These are phyloP conservation scores for Talaromyces sp. DNA, from an alignment of 2,329 filamentous ascomycete genomes.

Conservation along the genomic window DNA sequence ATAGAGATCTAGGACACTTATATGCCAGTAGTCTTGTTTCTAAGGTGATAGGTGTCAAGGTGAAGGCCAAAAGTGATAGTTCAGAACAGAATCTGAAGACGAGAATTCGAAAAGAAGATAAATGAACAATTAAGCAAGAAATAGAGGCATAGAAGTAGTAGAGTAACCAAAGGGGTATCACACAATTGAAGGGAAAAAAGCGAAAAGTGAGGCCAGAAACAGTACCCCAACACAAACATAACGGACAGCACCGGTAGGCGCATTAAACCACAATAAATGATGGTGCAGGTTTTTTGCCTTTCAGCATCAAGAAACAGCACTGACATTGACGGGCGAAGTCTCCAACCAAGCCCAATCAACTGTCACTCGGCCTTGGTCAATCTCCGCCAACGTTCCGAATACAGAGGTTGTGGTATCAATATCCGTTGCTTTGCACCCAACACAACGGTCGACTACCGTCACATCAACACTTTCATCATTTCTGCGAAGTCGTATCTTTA, in stretches of 20 bases:
- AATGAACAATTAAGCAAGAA: no score
- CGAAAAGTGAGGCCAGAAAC: background rate
- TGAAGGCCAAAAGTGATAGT: background rate
- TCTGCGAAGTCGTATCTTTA: constrained; percentile 60
- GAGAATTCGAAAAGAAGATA: background rate
- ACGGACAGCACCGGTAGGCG: background rate
- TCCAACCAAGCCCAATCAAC: constrained; percentile 54
- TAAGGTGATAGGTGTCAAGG: background rate
- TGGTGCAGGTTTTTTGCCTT: no score
- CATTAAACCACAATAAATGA: background rate
- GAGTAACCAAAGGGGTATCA: background rate
- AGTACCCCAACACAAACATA: background rate
- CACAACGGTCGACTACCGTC: constrained; percentile 67
- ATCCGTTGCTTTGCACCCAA: constrained; percentile 48
- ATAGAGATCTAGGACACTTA: background rate
- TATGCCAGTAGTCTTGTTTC: background rate
- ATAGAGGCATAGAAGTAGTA: background rate
- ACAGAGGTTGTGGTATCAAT: constrained; percentile 50
- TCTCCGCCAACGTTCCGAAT: constrained; percentile 48
- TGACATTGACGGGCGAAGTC: constrained; percentile 29
- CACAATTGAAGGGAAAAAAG: background rate
- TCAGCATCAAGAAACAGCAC: background rate
- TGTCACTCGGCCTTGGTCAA: constrained; percentile 46
- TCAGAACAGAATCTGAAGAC: background rate
- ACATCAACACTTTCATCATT: constrained; percentile 56